Percentiles rank a stretch among this genome's conserved stretches.
phyloP scores from a whole-genome alignment of 768 basidiomycete species.

The Lentinus brumalis region DNA sequence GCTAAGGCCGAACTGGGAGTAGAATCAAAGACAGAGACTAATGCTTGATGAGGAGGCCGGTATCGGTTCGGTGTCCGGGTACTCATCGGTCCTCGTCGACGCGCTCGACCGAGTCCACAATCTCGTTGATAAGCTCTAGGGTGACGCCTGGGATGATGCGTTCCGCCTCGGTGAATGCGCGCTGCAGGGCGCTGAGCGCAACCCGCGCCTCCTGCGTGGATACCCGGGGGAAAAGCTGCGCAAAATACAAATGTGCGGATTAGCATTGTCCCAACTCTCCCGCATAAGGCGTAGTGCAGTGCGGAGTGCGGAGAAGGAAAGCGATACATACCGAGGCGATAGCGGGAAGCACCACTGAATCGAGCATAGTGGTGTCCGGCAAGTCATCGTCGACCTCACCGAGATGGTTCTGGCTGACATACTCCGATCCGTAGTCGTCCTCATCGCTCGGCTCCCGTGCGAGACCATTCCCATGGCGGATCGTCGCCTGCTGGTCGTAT shows the following conservation, averaged over 20 bases:
- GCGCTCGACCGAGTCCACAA: constrained; percentile 89
- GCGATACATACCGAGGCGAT: constrained; percentile 78
- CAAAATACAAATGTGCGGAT: not conserved
- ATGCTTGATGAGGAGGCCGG: not conserved
- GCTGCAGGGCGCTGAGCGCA: constrained; percentile 81
- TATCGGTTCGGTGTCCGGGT: not conserved
- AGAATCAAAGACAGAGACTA: constrained; percentile 5
- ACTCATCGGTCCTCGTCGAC: constrained; percentile 73
- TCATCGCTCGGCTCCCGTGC: constrained; percentile 59
- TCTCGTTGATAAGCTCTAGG: constrained; percentile 90
- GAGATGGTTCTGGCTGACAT: constrained; percentile 46
- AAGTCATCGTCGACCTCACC: constrained; percentile 46
- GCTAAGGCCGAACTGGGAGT: not conserved
- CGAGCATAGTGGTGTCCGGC: constrained; percentile 89
- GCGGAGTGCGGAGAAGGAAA: not conserved
- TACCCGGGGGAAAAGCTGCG: constrained; percentile 87
- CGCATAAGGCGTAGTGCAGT: not conserved
- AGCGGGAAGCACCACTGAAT: constrained; percentile 94
- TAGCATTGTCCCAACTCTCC: not conserved
- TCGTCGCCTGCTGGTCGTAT: constrained; percentile 65
- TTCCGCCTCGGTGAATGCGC: constrained; percentile 95
- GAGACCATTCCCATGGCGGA: constrained; percentile 37
- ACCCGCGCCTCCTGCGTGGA: constrained; percentile 90
- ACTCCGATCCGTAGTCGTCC: constrained; percentile 42
- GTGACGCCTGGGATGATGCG: constrained; percentile 94